These are phyloP conservation scores for Aspergillus tubingensis DNA, from an alignment of 2,329 filamentous ascomycete species.

Conservation along the genomic window DNA sequence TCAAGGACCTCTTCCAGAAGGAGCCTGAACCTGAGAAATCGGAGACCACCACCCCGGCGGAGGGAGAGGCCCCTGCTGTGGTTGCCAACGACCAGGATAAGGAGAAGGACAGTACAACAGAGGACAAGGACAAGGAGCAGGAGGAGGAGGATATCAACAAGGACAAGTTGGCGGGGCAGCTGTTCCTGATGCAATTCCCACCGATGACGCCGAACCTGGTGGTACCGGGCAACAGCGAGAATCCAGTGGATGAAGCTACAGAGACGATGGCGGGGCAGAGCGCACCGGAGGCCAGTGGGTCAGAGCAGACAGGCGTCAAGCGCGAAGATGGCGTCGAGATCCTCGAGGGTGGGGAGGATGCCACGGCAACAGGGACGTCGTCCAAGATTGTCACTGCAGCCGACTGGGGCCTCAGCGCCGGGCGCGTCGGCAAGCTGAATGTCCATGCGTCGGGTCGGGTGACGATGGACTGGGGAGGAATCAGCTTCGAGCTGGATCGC, in stretches of 20 bases:
- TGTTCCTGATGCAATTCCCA: constrained; percentile 67
- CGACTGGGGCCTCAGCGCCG: constrained; percentile 50
- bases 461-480: constrained; percentile 64
- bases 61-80: constrained; percentile 18
- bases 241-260: constrained; percentile 13
- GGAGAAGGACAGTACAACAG: constrained; percentile 8
- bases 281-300: neutral
- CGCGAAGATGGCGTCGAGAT: constrained; percentile 35
- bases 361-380: constrained; percentile 15
- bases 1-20: constrained; percentile 41
- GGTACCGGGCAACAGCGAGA: constrained; percentile 31
- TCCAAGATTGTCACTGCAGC: constrained; percentile 43
- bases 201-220: constrained; percentile 61
- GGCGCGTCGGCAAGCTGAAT: constrained; percentile 61
- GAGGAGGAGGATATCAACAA: constrained; percentile 32
- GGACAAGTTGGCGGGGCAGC: constrained; percentile 53
- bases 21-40: constrained; percentile 20
- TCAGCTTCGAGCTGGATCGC: constrained; percentile 58
- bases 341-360: constrained; percentile 23
- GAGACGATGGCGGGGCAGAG: neutral
- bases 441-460: constrained; percentile 64
- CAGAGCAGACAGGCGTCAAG: constrained; percentile 25
- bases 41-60: constrained; percentile 7
- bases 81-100: constrained; percentile 19
- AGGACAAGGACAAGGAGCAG: constrained; percentile 22